Evolutionary conservation across 2,329 filamentous ascomycete species (phyloP), one percentile per base, ranked within the genome.

Genomic region (Aspergillus flavus): DNA sequence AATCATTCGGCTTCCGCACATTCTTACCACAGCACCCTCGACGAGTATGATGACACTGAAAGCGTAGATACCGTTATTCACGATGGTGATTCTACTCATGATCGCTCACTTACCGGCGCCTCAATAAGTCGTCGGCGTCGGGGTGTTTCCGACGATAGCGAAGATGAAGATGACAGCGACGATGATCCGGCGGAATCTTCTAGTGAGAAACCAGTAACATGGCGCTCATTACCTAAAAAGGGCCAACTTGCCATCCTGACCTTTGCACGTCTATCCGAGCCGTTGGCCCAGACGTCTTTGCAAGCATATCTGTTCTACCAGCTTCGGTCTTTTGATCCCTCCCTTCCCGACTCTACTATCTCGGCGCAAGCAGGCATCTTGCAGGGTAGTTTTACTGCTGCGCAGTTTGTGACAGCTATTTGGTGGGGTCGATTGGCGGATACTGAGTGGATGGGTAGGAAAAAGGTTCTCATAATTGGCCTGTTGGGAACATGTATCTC

Each of bases 301-400:
- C 86, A 91, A 77, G 86, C 91, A 1, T 96, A 96, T 77, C 88
- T 96, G 82, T 96, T 92, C 79, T 96, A 94, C 77, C 92, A 95
- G 76, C 85, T 97, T n/a, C 88, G 87, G 69, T 94, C 89, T 63
- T 94, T 96, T 70, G 84, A 91, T 28, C 82, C 83, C 3, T 82
- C 78, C 26, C 75, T 84, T 23, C 79, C 85, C 2, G 85, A 89
- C 59, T 84, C 84, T 2, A 87, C 85, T 2, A 93, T 96, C 68
- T 87, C 93, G 0, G 84, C 85, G 23, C 92, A 95, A 75, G 91
- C 91, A 1, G 93, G 93, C 45, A 80, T 96, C 2, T 81, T 96
- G 28, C 88, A 91, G 55, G 92, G 90, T 14, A 89, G 88, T 45
- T 96, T 96, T 73, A 94, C 91, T 0, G 90, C 89, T 0, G 89